A percentile compares a stretch with the other conserved stretches of the same genome.
phyloP scores from a whole-genome alignment of 2,329 filamentous ascomycete genomes.

The Mycosphaerella sp. region DNA sequence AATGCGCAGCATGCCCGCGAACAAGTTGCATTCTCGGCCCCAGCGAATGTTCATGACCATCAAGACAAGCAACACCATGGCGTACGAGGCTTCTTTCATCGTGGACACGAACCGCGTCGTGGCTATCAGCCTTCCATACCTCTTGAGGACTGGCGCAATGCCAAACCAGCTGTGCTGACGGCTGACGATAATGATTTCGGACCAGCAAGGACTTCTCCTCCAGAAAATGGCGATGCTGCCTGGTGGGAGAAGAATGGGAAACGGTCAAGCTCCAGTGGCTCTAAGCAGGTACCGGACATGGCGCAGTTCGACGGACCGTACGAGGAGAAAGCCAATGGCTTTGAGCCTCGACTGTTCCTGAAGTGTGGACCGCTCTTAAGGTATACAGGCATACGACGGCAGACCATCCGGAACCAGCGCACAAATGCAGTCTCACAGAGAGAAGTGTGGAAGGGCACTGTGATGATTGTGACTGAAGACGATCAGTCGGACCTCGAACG shows the following conservation, averaged over 20 bases:
- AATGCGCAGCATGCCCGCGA: constrained; percentile 34
- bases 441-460: constrained; percentile 84
- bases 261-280: constrained; percentile 21
- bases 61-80: constrained; percentile 30
- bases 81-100: constrained; percentile 36
- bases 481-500: constrained; percentile 73
- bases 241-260: constrained; percentile 63
- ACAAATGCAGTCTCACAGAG: constrained; percentile 45
- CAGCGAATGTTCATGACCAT: constrained; percentile 10
- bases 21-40: constrained; percentile 38
- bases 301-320: constrained; percentile 57
- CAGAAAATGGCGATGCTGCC: constrained; percentile 34
- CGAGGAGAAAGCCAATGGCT: constrained; percentile 60
- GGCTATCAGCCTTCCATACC: constrained; percentile 53
- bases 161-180: constrained; percentile 35
- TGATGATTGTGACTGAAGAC: constrained; percentile 94
- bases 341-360: constrained; percentile 76
- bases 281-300: constrained; percentile 35
- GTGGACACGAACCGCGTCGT: constrained; percentile 41
- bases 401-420: constrained; percentile 40
- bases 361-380: constrained; percentile 86
- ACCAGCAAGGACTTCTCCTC: constrained; percentile 8
- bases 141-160: constrained; percentile 51
- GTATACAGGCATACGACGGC: constrained; percentile 73
- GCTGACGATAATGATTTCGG: constrained; percentile 41